Evolutionary conservation across 2,329 filamentous ascomycete genomes (phyloP).

Genomic region (Bipolaris cookei): DNA sequence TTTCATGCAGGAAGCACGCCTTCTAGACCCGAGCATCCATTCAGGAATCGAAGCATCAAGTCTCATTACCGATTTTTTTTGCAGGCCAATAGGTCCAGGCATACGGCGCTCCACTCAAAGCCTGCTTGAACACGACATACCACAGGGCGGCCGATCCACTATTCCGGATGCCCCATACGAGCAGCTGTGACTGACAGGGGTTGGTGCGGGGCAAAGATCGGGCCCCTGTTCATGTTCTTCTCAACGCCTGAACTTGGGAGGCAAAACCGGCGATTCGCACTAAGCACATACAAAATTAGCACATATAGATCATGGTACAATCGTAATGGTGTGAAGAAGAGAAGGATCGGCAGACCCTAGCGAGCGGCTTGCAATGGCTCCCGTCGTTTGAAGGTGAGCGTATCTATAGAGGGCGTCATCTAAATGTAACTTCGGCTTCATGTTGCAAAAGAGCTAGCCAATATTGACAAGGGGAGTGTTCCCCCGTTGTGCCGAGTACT

Average conservation of each 20-base stretch:
- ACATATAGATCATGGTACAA: not conserved
- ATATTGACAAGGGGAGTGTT: not conserved
- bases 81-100: not conserved
- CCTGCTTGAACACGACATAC: constrained; percentile 6
- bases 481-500: not conserved
- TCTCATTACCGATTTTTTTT: not conserved
- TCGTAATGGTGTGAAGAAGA: not conserved
- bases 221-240: not conserved
- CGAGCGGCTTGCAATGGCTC: not conserved
- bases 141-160: constrained; percentile 2
- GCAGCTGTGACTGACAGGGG: not conserved
- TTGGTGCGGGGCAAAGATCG: constrained; percentile 4
- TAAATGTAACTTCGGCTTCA: not conserved
- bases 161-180: constrained; percentile 4
- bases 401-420: not conserved
- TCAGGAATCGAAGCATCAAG: not conserved
- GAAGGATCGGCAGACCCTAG: not conserved
- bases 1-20: not conserved
- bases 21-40: not conserved
- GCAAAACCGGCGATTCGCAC: not conserved
- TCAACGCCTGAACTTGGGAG: constrained; percentile 1
- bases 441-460: not conserved
- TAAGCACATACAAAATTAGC: not conserved
- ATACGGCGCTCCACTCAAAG: not conserved
- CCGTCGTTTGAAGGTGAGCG: not conserved